Conservation (phyloP, 2,329 filamentous ascomycete genomes). For the Macroventuria anomochaeta region DNA sequence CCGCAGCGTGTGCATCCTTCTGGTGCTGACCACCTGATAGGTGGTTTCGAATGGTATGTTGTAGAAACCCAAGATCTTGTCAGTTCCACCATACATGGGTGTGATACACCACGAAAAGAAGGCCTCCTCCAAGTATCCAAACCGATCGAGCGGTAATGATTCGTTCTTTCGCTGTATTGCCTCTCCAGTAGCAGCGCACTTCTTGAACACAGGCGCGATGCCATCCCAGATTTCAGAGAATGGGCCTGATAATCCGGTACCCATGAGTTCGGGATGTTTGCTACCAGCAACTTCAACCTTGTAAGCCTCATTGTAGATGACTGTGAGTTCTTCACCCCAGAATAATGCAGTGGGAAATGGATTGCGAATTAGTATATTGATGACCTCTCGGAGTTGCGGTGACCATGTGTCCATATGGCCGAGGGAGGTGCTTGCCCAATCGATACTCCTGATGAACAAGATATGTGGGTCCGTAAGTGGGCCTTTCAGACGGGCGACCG, state of each 20-base stretch:
- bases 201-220: conserved; percentile 41
- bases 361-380: conserved; percentile 41
- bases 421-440: conserved; percentile 58
- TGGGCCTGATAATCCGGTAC: conserved; percentile 41
- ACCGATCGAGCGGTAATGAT: conserved; percentile 36
- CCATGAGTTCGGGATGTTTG: conserved; percentile 41
- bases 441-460: conserved; percentile 50
- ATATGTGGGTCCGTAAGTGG: conserved; percentile 39
- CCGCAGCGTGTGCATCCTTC: conserved; percentile 50
- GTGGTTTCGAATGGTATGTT: conserved; percentile 49
- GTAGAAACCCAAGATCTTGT: conserved; percentile 41
- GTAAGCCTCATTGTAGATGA: conserved; percentile 52
- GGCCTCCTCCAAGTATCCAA: conserved; percentile 39
- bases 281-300: conserved; percentile 41
- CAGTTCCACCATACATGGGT: conserved; percentile 49
- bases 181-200: conserved; percentile 39
- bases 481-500: conserved; percentile 27
- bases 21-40: conserved; percentile 46
- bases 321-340: conserved; percentile 51
- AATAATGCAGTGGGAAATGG: conserved; percentile 47
- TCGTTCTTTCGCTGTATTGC: conserved; percentile 40
- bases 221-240: conserved; percentile 52
- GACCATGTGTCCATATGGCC: conserved; percentile 58
- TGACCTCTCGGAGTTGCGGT: conserved; percentile 54
- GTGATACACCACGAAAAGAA: conserved; percentile 56